These are phyloP conservation scores for Buddleja alternifolia DNA, from an alignment of 257 asterid genomes.

Conservation along the genomic window DNA sequence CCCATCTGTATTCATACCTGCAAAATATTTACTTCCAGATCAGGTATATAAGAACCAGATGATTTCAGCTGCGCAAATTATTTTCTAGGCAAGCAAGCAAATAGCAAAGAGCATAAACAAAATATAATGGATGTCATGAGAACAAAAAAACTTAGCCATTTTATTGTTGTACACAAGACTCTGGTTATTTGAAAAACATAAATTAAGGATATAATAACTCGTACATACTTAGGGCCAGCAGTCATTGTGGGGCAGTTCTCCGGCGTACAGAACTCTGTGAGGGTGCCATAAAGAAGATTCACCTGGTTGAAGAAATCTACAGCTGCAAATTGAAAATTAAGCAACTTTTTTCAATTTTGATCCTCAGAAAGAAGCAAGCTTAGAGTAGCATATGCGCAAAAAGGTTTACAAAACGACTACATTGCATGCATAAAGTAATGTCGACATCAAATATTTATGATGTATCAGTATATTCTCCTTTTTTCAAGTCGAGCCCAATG, in stretches of 20 bases:
- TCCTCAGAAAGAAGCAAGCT: slow-evolving; percentile 23
- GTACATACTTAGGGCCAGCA: slow-evolving; percentile 94
- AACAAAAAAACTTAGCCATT: too few relatives aligned
- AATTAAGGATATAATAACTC: slow-evolving; percentile 6
- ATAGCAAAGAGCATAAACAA: too few relatives aligned
- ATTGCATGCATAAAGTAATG: neutral
- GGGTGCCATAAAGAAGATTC: slow-evolving; percentile 92
- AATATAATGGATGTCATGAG: too few relatives aligned
- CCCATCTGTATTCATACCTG: slow-evolving; percentile 98
- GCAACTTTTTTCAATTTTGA: slow-evolving; percentile 37
- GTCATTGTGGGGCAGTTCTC: slow-evolving; percentile 95
- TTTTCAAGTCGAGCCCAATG: too few relatives aligned
- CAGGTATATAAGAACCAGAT: neutral
- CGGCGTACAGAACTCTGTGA: slow-evolving; percentile 90
- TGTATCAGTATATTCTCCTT: neutral
- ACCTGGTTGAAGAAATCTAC: slow-evolving; percentile 97
- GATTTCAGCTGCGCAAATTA: too few relatives aligned
- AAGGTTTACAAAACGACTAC: neutral
- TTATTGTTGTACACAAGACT: neutral
- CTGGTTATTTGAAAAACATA: neutral
- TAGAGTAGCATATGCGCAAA: slow-evolving; percentile 13
- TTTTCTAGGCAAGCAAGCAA: too few relatives aligned
- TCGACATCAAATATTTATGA: neutral
- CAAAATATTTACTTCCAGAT: slow-evolving; percentile 14
- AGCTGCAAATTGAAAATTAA: slow-evolving; percentile 62